These are phyloP conservation scores for Microbotryomycetes sp. DNA, from an alignment of 1,284 basidiomycete genomes.

Conservation along the genomic window DNA sequence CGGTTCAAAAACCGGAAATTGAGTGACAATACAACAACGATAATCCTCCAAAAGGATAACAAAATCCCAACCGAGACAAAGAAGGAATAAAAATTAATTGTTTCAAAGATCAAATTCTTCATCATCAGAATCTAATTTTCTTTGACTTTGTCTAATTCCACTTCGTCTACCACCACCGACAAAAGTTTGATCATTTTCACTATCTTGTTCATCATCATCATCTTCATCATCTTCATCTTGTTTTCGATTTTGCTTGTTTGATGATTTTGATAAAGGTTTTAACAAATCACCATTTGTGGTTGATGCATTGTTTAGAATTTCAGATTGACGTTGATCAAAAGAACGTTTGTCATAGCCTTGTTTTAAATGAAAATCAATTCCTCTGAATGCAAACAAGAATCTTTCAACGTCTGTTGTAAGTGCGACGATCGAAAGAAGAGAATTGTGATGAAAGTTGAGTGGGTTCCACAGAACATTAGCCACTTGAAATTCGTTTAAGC, in stretches of 20 bases:
- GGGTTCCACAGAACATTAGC: too few species aligned
- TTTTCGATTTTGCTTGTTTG: neutral
- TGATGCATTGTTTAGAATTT: neutral
- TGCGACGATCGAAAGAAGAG: neutral
- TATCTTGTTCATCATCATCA: slow-evolving; percentile 26
- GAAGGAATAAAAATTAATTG: too few species aligned
- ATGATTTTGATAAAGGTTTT: neutral
- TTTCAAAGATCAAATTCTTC: slow-evolving; percentile 35
- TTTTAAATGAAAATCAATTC: slow-evolving; percentile 35
- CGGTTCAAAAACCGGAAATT: too few species aligned
- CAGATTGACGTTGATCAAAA: neutral
- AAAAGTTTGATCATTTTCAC: slow-evolving; percentile 28
- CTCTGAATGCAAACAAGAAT: slow-evolving; percentile 34
- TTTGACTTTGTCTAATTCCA: slow-evolving; percentile 18
- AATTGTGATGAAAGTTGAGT: neutral
- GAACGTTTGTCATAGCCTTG: slow-evolving; percentile 17
- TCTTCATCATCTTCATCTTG: slow-evolving; percentile 17
- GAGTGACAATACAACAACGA: too few species aligned
- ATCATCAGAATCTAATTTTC: slow-evolving; percentile 19
- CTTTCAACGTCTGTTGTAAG: slow-evolving; percentile 36
- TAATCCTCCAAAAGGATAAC: too few species aligned
- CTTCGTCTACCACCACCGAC: slow-evolving; percentile 28
- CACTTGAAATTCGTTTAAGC: neutral
- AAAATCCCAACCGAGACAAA: too few species aligned
- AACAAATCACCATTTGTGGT: neutral